phyloP scores from a whole-genome alignment of 176 grass and related monocot species.

The Canna indica region DNA sequence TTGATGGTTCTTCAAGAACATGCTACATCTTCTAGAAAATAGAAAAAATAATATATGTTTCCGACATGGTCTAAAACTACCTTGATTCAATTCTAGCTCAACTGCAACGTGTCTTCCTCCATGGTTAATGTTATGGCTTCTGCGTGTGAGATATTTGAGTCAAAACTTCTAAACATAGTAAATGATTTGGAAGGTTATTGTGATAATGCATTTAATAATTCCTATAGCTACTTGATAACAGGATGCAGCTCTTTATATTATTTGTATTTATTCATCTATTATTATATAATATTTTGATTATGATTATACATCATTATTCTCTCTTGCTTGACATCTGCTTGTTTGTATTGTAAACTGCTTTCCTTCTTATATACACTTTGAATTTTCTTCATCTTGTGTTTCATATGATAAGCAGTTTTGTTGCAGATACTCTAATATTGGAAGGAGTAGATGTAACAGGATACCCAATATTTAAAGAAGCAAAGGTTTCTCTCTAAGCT shows the following conservation, averaged over 20 bases:
- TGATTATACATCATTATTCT: neutral
- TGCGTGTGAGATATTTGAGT: neutral
- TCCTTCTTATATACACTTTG: neutral
- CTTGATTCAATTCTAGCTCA: no score
- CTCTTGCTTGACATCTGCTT: neutral
- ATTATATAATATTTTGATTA: neutral
- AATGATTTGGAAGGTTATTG: neutral
- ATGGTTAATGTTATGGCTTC: neutral
- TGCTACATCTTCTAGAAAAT: no score
- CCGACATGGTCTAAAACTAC: no score
- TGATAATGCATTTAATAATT: neutral
- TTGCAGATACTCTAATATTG: conserved; percentile 74
- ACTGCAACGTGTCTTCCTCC: no score
- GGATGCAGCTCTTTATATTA: neutral
- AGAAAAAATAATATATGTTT: no score
- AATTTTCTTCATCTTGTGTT: neutral
- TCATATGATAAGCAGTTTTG: neutral
- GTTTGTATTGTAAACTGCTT: neutral
- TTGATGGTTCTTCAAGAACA: no score
- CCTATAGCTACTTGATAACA: neutral
- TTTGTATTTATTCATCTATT: neutral
- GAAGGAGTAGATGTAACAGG: conserved; percentile 98
- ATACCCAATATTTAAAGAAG: conserved; percentile 72
- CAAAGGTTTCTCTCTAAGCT: conserved; percentile 37
- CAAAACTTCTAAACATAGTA: neutral